phyloP scores from a whole-genome alignment of 805 yeast species.

The Wickerhamiella dianesei region DNA sequence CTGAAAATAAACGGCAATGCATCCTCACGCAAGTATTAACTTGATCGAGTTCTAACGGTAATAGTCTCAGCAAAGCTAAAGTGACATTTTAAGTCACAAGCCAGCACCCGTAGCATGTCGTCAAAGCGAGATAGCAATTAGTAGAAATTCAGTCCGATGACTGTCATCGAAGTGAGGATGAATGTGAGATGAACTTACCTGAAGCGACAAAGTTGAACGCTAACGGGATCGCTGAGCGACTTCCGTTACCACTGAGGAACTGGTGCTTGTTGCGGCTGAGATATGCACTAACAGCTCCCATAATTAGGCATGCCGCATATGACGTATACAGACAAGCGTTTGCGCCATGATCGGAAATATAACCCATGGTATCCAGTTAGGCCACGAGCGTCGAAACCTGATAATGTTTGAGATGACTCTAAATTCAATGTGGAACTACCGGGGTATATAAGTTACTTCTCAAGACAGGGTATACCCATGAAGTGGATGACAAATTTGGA shows the following conservation, averaged over 20 bases:
- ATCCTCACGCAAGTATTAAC: conserved; percentile 75
- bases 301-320: conserved; percentile 39
- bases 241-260: conserved; percentile 65
- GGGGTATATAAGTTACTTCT: too few species aligned
- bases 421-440: too few species aligned
- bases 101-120: conserved; percentile 16
- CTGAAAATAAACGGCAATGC: conserved; percentile 18
- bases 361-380: too few species aligned
- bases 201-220: conserved; percentile 84
- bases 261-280: conserved; percentile 37
- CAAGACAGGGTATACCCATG: too few species aligned
- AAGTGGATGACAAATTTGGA: conserved; percentile 1
- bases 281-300: conserved; percentile 51
- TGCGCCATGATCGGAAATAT: conserved; percentile 39
- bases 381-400: too few species aligned
- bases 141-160: background rate
- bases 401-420: too few species aligned
- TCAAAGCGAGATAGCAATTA: background rate
- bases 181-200: conserved; percentile 29
- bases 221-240: conserved; percentile 66
- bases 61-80: conserved; percentile 43
- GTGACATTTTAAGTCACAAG: conserved; percentile 11
- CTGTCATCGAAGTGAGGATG: background rate
- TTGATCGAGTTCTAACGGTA: conserved; percentile 73
- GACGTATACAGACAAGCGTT: conserved; percentile 53